These are phyloP conservation scores for Phytophthora brassicae DNA, from an alignment of 352 stramenopile genomes.

Conservation along the genomic window DNA sequence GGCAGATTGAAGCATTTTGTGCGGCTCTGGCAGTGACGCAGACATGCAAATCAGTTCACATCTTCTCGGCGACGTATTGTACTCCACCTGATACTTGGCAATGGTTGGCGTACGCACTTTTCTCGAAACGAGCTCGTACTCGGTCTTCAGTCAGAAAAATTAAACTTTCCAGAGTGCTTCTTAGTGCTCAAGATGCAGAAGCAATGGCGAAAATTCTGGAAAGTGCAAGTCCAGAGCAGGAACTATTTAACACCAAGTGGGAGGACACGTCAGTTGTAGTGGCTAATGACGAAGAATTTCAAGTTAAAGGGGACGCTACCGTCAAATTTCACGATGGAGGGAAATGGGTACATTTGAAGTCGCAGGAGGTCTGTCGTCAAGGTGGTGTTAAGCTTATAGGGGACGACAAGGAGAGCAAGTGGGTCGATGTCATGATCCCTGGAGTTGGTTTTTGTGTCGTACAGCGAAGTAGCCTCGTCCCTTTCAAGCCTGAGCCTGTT, in stretches of 20 bases:
- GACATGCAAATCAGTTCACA: background rate
- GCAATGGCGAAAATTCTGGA: background rate
- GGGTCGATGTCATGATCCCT: conserved; percentile 2
- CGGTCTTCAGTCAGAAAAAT: background rate
- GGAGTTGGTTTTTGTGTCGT: background rate
- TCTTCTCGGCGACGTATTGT: background rate
- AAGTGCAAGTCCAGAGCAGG: background rate
- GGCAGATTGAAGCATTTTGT: background rate
- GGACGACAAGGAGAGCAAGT: background rate
- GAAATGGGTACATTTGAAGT: background rate
- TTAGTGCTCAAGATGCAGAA: background rate
- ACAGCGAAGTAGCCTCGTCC: background rate
- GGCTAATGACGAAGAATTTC: background rate
- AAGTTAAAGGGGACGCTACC: background rate
- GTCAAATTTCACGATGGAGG: background rate
- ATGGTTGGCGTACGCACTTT: conserved; percentile 6
- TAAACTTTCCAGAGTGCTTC: background rate
- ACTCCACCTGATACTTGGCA: background rate
- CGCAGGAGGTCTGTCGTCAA: background rate
- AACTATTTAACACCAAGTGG: background rate
- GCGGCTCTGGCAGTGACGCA: background rate
- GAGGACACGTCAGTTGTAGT: background rate
- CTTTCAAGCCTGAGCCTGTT: background rate
- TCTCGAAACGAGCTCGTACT: background rate
- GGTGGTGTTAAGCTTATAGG: too few relatives aligned